phyloP scores from a whole-genome alignment of 305 asterid species.

The Petunia hybrid region DNA sequence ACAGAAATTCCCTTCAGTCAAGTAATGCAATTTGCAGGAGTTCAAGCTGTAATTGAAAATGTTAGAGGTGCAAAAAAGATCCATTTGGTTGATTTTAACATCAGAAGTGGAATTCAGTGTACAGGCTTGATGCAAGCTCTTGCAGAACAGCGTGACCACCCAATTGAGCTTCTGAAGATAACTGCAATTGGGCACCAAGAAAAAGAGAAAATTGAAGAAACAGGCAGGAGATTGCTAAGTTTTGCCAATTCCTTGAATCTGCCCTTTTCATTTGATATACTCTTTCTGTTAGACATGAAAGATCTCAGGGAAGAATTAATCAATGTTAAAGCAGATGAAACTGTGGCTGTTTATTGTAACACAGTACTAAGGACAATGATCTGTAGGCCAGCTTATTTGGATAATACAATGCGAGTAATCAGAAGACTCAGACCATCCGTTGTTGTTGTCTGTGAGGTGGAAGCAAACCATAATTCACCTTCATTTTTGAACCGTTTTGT shows the following conservation, averaged over 20 bases:
- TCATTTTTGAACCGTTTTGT: constrained; percentile 56
- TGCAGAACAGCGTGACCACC: constrained; percentile 29
- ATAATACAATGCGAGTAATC: constrained; percentile 46
- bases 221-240: constrained; percentile 42
- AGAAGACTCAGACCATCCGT: constrained; percentile 50
- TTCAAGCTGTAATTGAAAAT: constrained; percentile 45
- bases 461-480: constrained; percentile 63
- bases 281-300: constrained; percentile 44
- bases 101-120: constrained; percentile 39
- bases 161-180: constrained; percentile 45
- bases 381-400: constrained; percentile 41
- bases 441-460: constrained; percentile 53
- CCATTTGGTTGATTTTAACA: constrained; percentile 45
- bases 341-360: constrained; percentile 46
- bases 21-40: constrained; percentile 41
- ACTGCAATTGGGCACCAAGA: constrained; percentile 45
- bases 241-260: constrained; percentile 49
- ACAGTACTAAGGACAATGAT: constrained; percentile 43
- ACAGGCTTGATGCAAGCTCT: constrained; percentile 48
- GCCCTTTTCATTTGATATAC: constrained; percentile 40
- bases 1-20: constrained; percentile 40
- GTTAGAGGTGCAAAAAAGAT: constrained; percentile 30
- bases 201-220: constrained; percentile 33
- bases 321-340: constrained; percentile 39
- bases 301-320: constrained; percentile 42